phyloP scores from a whole-genome alignment of 208 protist species.

The Acanthamoeba rhysodes region DNA sequence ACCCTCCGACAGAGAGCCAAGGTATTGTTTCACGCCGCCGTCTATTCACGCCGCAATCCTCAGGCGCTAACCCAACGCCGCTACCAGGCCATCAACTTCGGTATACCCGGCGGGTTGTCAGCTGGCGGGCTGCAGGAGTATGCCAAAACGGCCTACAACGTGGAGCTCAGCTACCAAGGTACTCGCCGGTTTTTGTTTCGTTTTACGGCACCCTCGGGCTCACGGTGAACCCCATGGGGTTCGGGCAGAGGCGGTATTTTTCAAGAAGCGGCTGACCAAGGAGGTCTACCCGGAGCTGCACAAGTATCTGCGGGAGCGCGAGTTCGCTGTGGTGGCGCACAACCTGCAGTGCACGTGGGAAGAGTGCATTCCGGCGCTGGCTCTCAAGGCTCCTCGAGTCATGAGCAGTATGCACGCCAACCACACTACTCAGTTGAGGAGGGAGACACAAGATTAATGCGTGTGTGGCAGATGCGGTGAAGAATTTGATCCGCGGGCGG shows the following conservation, averaged over 20 bases:
- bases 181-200: background rate
- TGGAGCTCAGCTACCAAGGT: background rate
- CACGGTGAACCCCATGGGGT: background rate
- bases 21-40: background rate
- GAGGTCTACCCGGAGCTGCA: conserved; percentile 48
- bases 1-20: conserved; percentile 63
- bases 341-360: conserved; percentile 31
- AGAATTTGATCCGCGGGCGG: conserved; percentile 15
- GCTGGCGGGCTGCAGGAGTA: conserved; percentile 23
- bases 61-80: background rate
- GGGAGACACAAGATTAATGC: background rate
- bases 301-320: conserved; percentile 31
- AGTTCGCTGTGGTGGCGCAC: conserved; percentile 1
- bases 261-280: conserved; percentile 6
- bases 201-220: too few species aligned
- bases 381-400: background rate
- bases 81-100: conserved; percentile 62
- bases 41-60: background rate
- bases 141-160: conserved; percentile 17
- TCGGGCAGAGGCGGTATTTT: background rate
- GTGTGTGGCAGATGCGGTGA: background rate
- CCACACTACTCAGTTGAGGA: background rate
- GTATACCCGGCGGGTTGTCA: conserved; percentile 23
- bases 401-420: background rate
- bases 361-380: conserved; percentile 3